These are phyloP conservation scores for Achaetomiella virescens DNA, from an alignment of 495 filamentous ascomycete species.

Conservation along the genomic window DNA sequence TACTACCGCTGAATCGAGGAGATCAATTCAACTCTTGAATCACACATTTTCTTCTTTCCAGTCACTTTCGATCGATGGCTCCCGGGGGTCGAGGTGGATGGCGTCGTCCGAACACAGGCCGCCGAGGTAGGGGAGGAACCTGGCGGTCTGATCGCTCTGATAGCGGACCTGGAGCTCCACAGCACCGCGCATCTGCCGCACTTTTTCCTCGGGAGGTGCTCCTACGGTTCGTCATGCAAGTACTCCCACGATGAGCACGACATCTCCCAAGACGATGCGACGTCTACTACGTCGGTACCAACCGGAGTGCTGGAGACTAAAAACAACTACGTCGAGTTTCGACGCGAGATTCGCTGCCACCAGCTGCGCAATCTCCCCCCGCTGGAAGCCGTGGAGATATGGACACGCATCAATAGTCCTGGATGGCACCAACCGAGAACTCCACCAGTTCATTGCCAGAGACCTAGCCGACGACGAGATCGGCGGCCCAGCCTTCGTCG, in stretches of 20 bases:
- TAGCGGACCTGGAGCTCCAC: neutral
- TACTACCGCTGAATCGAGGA: no score
- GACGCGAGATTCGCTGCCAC: neutral
- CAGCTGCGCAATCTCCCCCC: neutral
- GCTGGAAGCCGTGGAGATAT: neutral
- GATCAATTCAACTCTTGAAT: no score
- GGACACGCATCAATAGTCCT: neutral
- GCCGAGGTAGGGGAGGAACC: neutral
- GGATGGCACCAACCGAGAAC: neutral
- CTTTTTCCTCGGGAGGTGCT: neutral
- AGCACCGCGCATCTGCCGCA: neutral
- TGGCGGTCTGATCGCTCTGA: neutral
- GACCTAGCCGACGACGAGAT: slow-evolving; percentile 12
- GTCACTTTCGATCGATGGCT: no score
- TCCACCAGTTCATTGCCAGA: slow-evolving; percentile 3
- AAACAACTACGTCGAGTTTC: slow-evolving; percentile 8
- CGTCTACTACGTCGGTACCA: neutral
- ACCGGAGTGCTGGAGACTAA: neutral
- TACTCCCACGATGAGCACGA: neutral
- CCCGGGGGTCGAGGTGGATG: slow-evolving; percentile 3
- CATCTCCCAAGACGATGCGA: neutral
- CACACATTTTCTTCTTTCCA: no score
- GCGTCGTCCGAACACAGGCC: no score
- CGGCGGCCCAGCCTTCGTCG: neutral
- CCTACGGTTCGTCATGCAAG: neutral